A percentile compares a stretch with the other conserved stretches of the same genome.
These are phyloP conservation scores for Mortierella hygrophila DNA, from an alignment of 192 early-diverging fungal species.

Conservation along the genomic window DNA sequence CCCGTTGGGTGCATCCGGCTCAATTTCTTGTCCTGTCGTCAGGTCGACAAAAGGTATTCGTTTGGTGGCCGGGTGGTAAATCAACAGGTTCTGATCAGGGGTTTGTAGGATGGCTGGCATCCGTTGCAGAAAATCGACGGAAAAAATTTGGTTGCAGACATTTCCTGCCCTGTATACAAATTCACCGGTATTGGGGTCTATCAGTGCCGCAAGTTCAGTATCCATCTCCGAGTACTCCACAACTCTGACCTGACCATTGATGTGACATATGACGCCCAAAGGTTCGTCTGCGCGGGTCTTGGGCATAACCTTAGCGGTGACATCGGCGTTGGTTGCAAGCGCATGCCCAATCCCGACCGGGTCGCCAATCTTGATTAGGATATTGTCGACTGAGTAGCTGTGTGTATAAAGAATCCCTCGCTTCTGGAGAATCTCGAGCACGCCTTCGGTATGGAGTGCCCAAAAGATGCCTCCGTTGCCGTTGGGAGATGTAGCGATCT, in stretches of 20 bases:
- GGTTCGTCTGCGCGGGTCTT: conserved; percentile 87
- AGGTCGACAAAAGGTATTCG: conserved; percentile 90
- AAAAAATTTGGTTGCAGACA: conserved; percentile 96
- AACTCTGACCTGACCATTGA: conserved; percentile 79
- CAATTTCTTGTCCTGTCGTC: conserved; percentile 69
- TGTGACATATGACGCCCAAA: conserved; percentile 90
- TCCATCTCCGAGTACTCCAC: conserved; percentile 97
- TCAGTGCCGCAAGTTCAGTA: conserved; percentile 70
- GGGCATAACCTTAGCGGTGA: conserved; percentile 90
- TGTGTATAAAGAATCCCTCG: conserved; percentile 87
- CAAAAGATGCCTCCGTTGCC: conserved; percentile 92
- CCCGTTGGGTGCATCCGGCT: conserved; percentile 82
- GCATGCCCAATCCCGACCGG: conserved; percentile 92
- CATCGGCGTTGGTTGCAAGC: conserved; percentile 79
- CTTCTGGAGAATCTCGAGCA: conserved; percentile 76
- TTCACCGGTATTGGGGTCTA: conserved; percentile 62
- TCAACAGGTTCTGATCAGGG: conserved; percentile 68
- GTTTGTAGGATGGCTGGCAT: conserved; percentile 67
- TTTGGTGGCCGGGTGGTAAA: conserved; percentile 93
- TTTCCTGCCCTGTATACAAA: conserved; percentile 89
- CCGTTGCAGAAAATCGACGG: conserved; percentile 82
- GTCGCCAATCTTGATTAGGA: conserved; percentile 90
- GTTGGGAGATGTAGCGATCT: conserved; percentile 80
- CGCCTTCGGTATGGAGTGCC: conserved; percentile 82
- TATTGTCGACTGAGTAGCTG: conserved; percentile 96